Percentiles rank a stretch among this genome's conserved stretches.
These are phyloP conservation scores for Trichoderma arundinaceum DNA, from an alignment of 2,329 filamentous ascomycete species.

Conservation along the genomic window DNA sequence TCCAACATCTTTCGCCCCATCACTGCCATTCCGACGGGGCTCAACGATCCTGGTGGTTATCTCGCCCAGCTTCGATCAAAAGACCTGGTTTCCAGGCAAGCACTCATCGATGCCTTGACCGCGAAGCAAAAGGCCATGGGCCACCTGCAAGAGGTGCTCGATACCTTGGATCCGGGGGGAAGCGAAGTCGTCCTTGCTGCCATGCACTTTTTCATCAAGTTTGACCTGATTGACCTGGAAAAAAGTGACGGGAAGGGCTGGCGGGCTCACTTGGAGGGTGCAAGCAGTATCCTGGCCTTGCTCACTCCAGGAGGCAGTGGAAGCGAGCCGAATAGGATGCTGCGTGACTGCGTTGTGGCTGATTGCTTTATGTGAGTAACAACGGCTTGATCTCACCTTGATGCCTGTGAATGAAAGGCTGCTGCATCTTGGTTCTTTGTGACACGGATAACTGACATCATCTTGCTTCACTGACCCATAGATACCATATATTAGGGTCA, in stretches of 20 bases:
- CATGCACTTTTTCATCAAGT: conserved; percentile 58
- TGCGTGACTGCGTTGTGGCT: conserved; percentile 55
- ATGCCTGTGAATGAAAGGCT: neutral
- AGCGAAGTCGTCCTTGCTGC: conserved; percentile 55
- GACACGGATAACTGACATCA: conserved; percentile 14
- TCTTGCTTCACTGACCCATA: conserved; percentile 37
- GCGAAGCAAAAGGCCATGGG: conserved; percentile 56
- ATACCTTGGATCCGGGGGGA: conserved; percentile 48
- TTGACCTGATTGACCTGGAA: conserved; percentile 57
- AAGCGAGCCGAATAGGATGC: conserved; percentile 43
- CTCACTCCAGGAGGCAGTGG: conserved; percentile 35
- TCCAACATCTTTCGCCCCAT: conserved; percentile 51
- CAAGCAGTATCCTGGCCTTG: conserved; percentile 50
- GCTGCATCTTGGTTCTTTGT: neutral
- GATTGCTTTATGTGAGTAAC: conserved; percentile 54
- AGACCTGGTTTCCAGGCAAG: conserved; percentile 47
- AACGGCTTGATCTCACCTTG: neutral
- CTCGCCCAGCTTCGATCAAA: conserved; percentile 47
- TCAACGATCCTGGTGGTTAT: conserved; percentile 47
- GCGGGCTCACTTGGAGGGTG: conserved; percentile 54
- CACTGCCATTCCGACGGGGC: conserved; percentile 41
- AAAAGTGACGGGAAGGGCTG: conserved; percentile 50
- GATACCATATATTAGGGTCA: conserved; percentile 50
- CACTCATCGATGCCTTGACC: conserved; percentile 54
- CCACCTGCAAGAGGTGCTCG: conserved; percentile 49